Evolutionary conservation across 148 eudicot species (phyloP), one percentile per base, ranked within the genome.

Genomic region (Salicornia ramosissima): DNA sequence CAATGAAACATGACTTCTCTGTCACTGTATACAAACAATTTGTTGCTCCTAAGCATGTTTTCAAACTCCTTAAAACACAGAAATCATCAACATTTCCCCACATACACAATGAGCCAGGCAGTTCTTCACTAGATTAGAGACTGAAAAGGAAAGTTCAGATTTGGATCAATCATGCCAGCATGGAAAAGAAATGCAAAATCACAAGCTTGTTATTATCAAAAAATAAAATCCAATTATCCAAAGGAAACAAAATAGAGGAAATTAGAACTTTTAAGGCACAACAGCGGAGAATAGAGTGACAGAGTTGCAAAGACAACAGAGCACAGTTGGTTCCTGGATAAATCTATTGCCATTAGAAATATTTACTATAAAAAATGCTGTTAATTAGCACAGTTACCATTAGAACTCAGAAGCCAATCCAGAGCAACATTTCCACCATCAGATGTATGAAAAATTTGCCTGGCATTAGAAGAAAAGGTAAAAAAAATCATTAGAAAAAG

Each of bases 371-470:
- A 9, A 36, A 36, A 36, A 36, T n/a, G 22, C 2, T 61, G 45
- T 36, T n/a, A 13, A 14, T 40, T 39, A 63, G 66, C 34, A 25
- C 13, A 22, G 40, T 63, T 86, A 93, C 98, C 98, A 78, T 87
- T 89, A 55, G 83, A 84, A 68, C 77, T 82, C 81, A 75, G 36
- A 63, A 93, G 87, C 96, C 98, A 93, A 83, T 93, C 98, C 82
- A 93, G 77, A 70, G 97, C 97, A 78, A 93, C 73, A 14, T 86
- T 87, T 69, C 97, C 98, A 72, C 98, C 95, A 78, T 93, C 97
- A 73, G 92, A 71, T 45, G 89, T 80, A 79, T 73, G 79, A 82
- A 90, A 93, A 70, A 93, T 63, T 80, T 87, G 81, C 75, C 98
- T 90, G 92, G 67, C 66, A 76, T 36, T 11, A 61, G 63, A 31